Base-by-base conservation (phyloP, 495 filamentous ascomycete genomes). In the Chaetomium fimeti region DNA sequence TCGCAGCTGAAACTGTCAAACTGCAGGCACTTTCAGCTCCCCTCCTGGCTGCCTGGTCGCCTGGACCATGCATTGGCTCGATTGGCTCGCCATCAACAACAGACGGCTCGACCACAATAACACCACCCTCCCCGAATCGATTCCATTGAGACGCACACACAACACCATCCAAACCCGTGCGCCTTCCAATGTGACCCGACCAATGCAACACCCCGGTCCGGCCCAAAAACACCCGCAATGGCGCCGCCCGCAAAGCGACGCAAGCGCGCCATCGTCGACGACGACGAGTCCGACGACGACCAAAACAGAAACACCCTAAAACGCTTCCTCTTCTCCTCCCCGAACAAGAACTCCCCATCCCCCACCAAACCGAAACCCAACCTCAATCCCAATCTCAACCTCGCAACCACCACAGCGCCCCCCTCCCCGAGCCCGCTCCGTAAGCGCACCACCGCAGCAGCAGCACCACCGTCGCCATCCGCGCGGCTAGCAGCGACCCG, bases 171-270 rank as follows among this genome's bases (percentile, higher is more conserved):
- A 3, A 36, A 45, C 24, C 48, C 16, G 20, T 28, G 16, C 45
- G 12, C 48, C 25, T 24, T 20, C 56, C 29, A 49, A 69, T 64
- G 64, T 66, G 60, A 43, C 32, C 6, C 12, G 32, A 69, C 69
- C 62, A 69, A 75, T 75, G 66, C 62, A 36, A 29, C 58, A 61
- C 49, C 38, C 5, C 18, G 48, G 29, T 28, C 32, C 25, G 32
- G 32, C 45, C 16, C 48, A 52, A 27, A 56, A 43, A 54, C 60
- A 67, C 51, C 71, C 72, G 73, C 70, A 66, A 84, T 85, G 83
- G 79, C 81, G 70, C 81, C 82, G 69, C 79, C 83, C 64, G 74
- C 81, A 64, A 84, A 84, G 76, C 82, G 83, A 64, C 78, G 77
- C 66, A 83, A 77, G 56, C 72, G 69, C 60, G 59, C 69, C 61